A percentile compares a stretch with the other conserved stretches of the same genome.
Conservation (phyloP, 768 basidiomycete genomes). For the Scleroderma bovista region DNA sequence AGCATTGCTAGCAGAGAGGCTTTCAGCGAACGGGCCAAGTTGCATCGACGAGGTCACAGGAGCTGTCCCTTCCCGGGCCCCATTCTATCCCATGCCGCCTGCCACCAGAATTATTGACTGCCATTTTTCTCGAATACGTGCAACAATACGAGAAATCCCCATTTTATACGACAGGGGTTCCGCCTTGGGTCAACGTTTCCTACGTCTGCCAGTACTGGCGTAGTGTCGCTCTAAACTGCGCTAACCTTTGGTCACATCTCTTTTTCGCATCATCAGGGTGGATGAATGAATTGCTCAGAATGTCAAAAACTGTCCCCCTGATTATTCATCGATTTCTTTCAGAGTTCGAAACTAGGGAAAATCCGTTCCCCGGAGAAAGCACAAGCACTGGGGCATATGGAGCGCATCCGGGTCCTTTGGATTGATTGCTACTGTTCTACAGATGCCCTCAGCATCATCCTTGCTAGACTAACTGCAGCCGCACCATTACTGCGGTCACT, state of each 20-base stretch:
- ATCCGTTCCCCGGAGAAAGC: slow-evolving; percentile 23
- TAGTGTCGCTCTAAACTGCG: slow-evolving; percentile 34
- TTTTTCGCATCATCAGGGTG: slow-evolving; percentile 30
- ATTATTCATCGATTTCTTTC: slow-evolving; percentile 23
- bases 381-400: slow-evolving; percentile 26
- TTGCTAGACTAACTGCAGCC: slow-evolving; percentile 17
- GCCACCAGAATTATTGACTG: too few species aligned
- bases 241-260: slow-evolving; percentile 36
- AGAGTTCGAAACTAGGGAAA: slow-evolving; percentile 21
- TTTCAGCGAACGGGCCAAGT: too few species aligned
- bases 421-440: slow-evolving; percentile 12
- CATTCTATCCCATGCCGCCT: too few species aligned
- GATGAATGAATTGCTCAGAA: slow-evolving; percentile 38
- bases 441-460: slow-evolving; percentile 18
- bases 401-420: slow-evolving; percentile 30
- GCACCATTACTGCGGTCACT: slow-evolving; percentile 33
- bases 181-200: slow-evolving; percentile 19
- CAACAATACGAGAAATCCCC: not conserved
- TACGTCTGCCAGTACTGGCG: slow-evolving; percentile 36
- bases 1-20: too few species aligned
- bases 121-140: too few species aligned
- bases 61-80: too few species aligned
- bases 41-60: too few species aligned
- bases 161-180: not conserved
- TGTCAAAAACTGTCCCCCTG: slow-evolving; percentile 38